Conservation (phyloP, 2,329 filamentous ascomycete genomes). For the Penicillium sp. region DNA sequence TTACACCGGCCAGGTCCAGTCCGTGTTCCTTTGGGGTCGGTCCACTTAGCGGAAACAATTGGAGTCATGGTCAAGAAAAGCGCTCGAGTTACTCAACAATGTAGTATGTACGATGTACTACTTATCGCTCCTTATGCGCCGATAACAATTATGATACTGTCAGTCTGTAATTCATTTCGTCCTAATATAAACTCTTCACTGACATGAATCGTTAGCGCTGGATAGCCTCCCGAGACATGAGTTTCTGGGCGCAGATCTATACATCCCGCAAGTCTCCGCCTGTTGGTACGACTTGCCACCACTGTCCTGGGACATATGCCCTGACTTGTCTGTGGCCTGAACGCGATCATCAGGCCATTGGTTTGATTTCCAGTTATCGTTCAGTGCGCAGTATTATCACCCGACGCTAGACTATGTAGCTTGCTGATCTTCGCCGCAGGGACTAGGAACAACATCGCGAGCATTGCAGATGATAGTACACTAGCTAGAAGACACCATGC, state of each 20-base stretch:
- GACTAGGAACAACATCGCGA: neutral
- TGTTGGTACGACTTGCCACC: neutral
- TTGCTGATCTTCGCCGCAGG: slow-evolving; percentile 22
- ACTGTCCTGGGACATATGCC: neutral
- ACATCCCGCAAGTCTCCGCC: neutral
- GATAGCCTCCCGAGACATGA: slow-evolving; percentile 1
- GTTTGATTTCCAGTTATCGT: neutral
- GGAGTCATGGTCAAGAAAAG: neutral
- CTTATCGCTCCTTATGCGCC: neutral
- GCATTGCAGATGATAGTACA: neutral
- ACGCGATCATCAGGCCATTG: neutral
- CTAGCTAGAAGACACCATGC: neutral
- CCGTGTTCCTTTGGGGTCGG: neutral
- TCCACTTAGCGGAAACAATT: slow-evolving; percentile 1
- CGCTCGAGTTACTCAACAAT: neutral
- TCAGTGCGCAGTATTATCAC: neutral
- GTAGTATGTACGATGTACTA: neutral
- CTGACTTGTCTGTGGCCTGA: neutral
- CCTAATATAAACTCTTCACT: slow-evolving; percentile 7
- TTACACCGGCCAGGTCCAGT: slow-evolving; percentile 9
- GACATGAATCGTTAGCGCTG: neutral
- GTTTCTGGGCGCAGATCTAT: slow-evolving; percentile 2
- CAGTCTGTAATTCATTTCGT: neutral
- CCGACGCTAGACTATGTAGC: neutral
- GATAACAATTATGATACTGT: neutral